Percentiles rank a stretch among this genome's conserved stretches.
Evolutionary conservation across 202 grass and related monocot genomes (phyloP).

Genomic region (Schoenoplectus triqueter): DNA sequence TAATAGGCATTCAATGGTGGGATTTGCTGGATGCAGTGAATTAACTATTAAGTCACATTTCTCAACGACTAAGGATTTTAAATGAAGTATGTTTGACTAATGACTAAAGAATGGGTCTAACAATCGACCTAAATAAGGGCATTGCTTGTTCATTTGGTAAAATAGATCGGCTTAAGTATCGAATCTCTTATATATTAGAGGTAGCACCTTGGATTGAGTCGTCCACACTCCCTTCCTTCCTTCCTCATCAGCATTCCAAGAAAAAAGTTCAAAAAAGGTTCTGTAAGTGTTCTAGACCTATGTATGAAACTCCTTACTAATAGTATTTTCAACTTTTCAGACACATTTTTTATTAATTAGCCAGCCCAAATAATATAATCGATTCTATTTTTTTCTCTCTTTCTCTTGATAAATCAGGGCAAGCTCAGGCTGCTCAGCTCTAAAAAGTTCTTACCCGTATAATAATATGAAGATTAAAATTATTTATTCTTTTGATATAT

Average conservation of each 20-base stretch:
- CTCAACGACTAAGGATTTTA: not conserved
- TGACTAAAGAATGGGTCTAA: not conserved
- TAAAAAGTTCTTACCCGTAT: not conserved
- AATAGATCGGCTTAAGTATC: not conserved
- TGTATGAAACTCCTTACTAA: too few relatives aligned
- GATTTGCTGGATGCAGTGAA: slow-evolving; percentile 37
- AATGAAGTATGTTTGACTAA: too few relatives aligned
- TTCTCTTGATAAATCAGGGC: not conserved
- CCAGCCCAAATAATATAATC: too few relatives aligned
- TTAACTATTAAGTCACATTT: not conserved
- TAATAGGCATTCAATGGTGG: slow-evolving; percentile 26
- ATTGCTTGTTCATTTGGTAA: not conserved
- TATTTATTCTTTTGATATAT: too few relatives aligned
- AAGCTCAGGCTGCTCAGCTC: not conserved
- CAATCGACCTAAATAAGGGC: not conserved
- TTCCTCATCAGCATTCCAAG: slow-evolving; percentile 2
- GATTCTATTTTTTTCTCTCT: not conserved
- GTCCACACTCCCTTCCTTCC: not conserved
- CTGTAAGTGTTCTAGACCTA: not conserved
- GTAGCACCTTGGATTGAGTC: slow-evolving; percentile 21
- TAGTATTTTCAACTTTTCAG: not conserved
- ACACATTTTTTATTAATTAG: not conserved
- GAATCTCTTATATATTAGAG: slow-evolving; percentile 34
- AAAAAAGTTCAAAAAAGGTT: slow-evolving; percentile 14
- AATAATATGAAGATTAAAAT: not conserved